These are phyloP conservation scores for Mycena vulgaris DNA, from an alignment of 768 basidiomycete genomes.

Conservation along the genomic window DNA sequence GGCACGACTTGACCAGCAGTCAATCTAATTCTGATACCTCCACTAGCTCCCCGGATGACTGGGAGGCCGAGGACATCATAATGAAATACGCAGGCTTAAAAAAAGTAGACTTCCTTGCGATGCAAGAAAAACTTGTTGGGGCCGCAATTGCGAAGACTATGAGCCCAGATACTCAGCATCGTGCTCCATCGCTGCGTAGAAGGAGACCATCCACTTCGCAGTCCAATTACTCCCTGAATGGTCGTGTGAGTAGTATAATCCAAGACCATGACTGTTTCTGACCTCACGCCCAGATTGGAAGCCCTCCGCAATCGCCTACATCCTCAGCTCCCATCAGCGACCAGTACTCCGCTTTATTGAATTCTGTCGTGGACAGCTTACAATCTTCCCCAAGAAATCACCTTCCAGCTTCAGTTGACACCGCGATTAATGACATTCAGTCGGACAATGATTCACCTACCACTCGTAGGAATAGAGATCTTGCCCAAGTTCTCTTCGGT, in stretches of 20 bases:
- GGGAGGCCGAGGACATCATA: constrained; percentile 78
- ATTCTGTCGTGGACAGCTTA: constrained; percentile 72
- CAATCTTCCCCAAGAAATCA: constrained; percentile 49
- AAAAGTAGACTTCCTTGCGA: constrained; percentile 76
- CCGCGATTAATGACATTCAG: constrained; percentile 36
- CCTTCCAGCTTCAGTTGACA: constrained; percentile 34
- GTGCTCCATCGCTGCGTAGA: constrained; percentile 79
- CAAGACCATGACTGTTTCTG: constrained; percentile 29
- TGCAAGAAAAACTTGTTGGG: constrained; percentile 84
- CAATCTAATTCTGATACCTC: constrained; percentile 64
- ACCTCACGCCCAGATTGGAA: constrained; percentile 63
- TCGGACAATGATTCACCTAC: constrained; percentile 62
- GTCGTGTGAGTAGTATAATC: constrained; percentile 57
- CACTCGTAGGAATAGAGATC: constrained; percentile 77
- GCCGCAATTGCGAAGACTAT: constrained; percentile 72
- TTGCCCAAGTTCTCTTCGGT: constrained; percentile 86
- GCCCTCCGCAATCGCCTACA: constrained; percentile 65
- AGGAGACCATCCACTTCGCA: constrained; percentile 89
- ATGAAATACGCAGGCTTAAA: constrained; percentile 77
- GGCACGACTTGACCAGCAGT: constrained; percentile 72
- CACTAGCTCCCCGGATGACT: constrained; percentile 67
- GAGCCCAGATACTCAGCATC: constrained; percentile 71
- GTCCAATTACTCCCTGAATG: constrained; percentile 76
- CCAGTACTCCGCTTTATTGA: constrained; percentile 72
- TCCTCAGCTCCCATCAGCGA: constrained; percentile 56